A percentile compares a stretch with the other conserved stretches of the same genome.
phyloP scores from a whole-genome alignment of 2,329 filamentous ascomycete species.

The Cladosporium colombiae region DNA sequence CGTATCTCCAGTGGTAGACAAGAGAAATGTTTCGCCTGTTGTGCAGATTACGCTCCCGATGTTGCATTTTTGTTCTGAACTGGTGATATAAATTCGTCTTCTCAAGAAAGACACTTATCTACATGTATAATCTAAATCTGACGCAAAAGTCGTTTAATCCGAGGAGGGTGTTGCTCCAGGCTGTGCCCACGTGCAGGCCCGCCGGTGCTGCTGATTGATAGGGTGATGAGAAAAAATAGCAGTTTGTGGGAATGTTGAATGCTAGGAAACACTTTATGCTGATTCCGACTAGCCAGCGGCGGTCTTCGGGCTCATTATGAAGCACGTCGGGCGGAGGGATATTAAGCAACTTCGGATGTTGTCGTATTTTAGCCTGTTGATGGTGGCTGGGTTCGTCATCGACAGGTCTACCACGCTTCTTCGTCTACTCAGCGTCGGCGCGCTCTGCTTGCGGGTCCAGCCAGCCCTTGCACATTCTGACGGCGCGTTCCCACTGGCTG shows the following conservation, averaged over 20 bases:
- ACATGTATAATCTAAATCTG: conserved; percentile 4
- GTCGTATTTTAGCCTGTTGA: not conserved
- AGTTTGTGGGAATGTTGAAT: not conserved
- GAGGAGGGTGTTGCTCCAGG: not conserved
- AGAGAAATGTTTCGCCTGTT: not conserved
- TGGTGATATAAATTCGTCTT: not conserved
- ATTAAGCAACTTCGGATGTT: not conserved
- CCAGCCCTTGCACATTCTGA: conserved; percentile 33
- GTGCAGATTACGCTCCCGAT: not conserved
- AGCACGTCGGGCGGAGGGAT: not conserved
- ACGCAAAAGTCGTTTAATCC: not conserved
- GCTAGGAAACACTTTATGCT: not conserved
- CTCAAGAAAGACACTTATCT: not conserved
- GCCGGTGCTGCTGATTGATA: not conserved
- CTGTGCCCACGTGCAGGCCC: not conserved
- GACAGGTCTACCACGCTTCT: not conserved
- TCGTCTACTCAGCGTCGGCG: not conserved
- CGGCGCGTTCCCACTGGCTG: conserved; percentile 30
- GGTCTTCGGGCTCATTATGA: conserved; percentile 1
- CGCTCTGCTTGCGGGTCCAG: conserved; percentile 27
- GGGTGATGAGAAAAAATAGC: not conserved
- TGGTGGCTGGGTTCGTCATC: not conserved
- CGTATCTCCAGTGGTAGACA: not conserved
- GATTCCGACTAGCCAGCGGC: not conserved
- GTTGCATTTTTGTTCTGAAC: not conserved